Percentiles rank a stretch among this genome's conserved stretches.
phyloP scores from a whole-genome alignment of 2,329 filamentous ascomycete species.

The Ophiocordyceps robertsii region DNA sequence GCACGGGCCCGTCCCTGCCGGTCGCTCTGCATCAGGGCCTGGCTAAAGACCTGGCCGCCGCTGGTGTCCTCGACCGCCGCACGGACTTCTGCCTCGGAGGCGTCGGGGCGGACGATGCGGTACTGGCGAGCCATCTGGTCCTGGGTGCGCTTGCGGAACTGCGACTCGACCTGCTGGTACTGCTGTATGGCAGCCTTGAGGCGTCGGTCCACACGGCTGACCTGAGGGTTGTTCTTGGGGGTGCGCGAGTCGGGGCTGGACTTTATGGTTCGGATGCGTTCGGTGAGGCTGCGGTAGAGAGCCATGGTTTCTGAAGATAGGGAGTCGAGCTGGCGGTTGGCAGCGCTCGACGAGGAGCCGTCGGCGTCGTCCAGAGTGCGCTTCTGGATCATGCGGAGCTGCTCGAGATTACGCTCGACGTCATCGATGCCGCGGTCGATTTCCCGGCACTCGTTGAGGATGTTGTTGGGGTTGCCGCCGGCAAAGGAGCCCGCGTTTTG shows the following conservation, averaged over 20 bases:
- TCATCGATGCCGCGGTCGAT: slow-evolving; percentile 66
- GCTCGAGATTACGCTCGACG: slow-evolving; percentile 58
- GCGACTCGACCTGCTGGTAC: slow-evolving; percentile 69
- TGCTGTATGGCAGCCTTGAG: slow-evolving; percentile 69
- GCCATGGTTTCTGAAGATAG: slow-evolving; percentile 71
- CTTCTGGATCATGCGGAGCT: slow-evolving; percentile 58
- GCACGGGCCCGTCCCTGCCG: slow-evolving; percentile 69
- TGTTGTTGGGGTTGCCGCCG: slow-evolving; percentile 52
- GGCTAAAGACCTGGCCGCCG: slow-evolving; percentile 72
- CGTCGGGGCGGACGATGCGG: slow-evolving; percentile 74
- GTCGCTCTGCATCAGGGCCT: slow-evolving; percentile 71
- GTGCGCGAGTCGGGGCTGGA: slow-evolving; percentile 61
- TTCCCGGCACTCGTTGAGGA: slow-evolving; percentile 73
- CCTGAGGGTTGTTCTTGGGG: slow-evolving; percentile 63
- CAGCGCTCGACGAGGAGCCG: slow-evolving; percentile 50
- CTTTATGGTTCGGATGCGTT: slow-evolving; percentile 73
- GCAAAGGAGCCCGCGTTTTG: slow-evolving; percentile 35
- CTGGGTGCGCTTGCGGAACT: slow-evolving; percentile 67
- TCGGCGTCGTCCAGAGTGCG: slow-evolving; percentile 64
- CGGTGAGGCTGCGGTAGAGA: slow-evolving; percentile 65
- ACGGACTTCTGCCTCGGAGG: slow-evolving; percentile 62
- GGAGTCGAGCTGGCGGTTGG: slow-evolving; percentile 56
- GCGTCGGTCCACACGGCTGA: slow-evolving; percentile 65
- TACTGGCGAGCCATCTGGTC: slow-evolving; percentile 84
- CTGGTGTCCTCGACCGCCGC: slow-evolving; percentile 61